Base-by-base conservation (phyloP, 2,329 filamentous ascomycete genomes). In the Neonectria neomacrospora region DNA sequence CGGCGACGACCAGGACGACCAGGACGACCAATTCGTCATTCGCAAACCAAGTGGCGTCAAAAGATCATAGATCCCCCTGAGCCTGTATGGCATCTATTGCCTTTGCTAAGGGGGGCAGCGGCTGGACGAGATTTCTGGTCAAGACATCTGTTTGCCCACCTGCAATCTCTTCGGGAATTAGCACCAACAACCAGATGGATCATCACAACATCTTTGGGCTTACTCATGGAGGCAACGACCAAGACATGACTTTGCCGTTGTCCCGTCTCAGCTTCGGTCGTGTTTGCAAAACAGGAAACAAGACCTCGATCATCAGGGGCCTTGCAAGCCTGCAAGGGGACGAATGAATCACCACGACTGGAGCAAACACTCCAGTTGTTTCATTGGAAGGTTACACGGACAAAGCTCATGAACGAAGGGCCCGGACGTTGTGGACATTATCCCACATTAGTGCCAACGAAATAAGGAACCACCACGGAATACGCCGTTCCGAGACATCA, bases 401-500 rank as follows among this genome's bases (percentile, higher is more conserved):
- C 11, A 23, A 30, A 18, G 18, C 26, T 20, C n/a, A 50, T 12
- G 18, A 14, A 11, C 47, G 10, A 11, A 50, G 45, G 18, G 45
- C 28, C 26, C 11, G 47, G 28, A 50, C 12, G 26, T 20, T 50
- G n/a, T 50, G 47, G 47, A 50, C 18, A 50, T 30, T 30, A 50
- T 50, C 28, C 26, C 26, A 20, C 28, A 28, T 28, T 50, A 50
- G 45, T 50, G 45, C 9, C 9, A 20, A 32, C 26, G 10, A 50
- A 30, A 32, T 12, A 20, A 32, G 28, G 28, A 30, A 50, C n/a
- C 10, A 50, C 11, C 28, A 50, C 47, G 47, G 47, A 32, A 50
- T 12, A 14, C 47, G 22, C 28, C 28, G 47, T 32, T 50, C 47
- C 47, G 47, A 50, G 47, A 50, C 47, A 50, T 12, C 26, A 20